phyloP scores from a whole-genome alignment of 768 basidiomycete genomes.

The Phylloporus scabripes region DNA sequence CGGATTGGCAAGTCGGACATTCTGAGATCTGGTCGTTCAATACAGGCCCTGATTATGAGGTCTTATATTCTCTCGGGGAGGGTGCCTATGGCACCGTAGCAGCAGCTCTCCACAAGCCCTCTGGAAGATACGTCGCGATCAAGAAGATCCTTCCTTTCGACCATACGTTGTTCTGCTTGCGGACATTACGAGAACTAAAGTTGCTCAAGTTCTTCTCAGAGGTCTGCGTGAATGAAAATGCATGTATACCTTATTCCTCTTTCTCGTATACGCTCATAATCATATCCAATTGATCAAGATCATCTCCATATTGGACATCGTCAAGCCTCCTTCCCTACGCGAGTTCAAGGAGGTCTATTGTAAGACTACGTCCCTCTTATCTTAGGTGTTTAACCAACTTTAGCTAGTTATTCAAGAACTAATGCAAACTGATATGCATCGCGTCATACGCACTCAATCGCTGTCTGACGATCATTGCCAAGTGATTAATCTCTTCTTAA shows the following conservation, averaged over 20 bases:
- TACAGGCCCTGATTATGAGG: constrained; percentile 65
- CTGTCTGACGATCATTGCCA: constrained; percentile 88
- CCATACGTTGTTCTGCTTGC: constrained; percentile 85
- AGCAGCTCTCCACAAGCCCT: constrained; percentile 80
- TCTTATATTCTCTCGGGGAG: constrained; percentile 73
- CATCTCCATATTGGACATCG: constrained; percentile 87
- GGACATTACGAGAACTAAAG: constrained; percentile 89
- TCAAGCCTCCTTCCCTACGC: constrained; percentile 70
- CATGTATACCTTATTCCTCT: constrained; percentile 26
- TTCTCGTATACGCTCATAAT: constrained; percentile 1
- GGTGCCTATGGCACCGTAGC: constrained; percentile 90
- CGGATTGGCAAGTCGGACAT: too few species aligned
- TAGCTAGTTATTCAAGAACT: constrained; percentile 72
- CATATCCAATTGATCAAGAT: constrained; percentile 45
- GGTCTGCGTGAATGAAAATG: constrained; percentile 76
- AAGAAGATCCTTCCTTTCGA: constrained; percentile 96
- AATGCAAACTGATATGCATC: constrained; percentile 88
- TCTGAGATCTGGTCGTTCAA: constrained; percentile 7
- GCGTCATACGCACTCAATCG: constrained; percentile 86
- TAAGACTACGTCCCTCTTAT: constrained; percentile 27
- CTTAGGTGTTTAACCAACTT: constrained; percentile 4
- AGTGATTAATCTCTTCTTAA: constrained; percentile 33
- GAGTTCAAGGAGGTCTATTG: constrained; percentile 87
- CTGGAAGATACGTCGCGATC: constrained; percentile 83
- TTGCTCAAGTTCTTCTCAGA: constrained; percentile 81